Evolutionary conservation across 768 basidiomycete genomes (phyloP).

Genomic region (Mycena galericulata): DNA sequence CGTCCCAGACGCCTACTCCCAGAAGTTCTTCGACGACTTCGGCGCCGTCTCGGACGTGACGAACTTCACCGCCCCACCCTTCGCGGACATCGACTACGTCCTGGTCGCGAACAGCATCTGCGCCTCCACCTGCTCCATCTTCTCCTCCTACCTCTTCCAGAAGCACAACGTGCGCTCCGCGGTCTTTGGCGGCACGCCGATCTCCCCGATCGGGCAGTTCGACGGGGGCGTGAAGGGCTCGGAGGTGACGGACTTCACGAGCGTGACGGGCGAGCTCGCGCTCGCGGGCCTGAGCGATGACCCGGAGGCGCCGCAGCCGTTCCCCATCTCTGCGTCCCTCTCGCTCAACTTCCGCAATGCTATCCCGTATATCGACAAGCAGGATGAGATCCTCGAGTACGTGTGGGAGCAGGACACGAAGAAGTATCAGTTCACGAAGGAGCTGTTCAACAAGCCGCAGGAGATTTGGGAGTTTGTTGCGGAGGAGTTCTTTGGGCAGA

Average conservation of each 20-base stretch:
- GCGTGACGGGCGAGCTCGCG: slow-evolving; percentile 21
- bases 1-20: slow-evolving; percentile 29
- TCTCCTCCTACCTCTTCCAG: slow-evolving; percentile 25
- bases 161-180: slow-evolving; percentile 27
- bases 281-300: slow-evolving; percentile 24
- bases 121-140: slow-evolving; percentile 29
- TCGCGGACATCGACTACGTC: slow-evolving; percentile 27
- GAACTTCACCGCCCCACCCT: slow-evolving; percentile 27
- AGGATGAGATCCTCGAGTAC: slow-evolving; percentile 27
- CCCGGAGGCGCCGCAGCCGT: slow-evolving; percentile 27
- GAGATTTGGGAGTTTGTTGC: slow-evolving; percentile 33
- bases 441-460: slow-evolving; percentile 27
- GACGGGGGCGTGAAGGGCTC: slow-evolving; percentile 34
- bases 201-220: slow-evolving; percentile 19
- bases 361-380: slow-evolving; percentile 24
- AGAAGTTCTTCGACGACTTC: slow-evolving; percentile 35
- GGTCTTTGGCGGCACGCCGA: slow-evolving; percentile 31
- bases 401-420: slow-evolving; percentile 26
- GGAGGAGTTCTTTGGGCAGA: slow-evolving; percentile 27
- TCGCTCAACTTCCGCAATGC: slow-evolving; percentile 32
- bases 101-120: slow-evolving; percentile 32
- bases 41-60: slow-evolving; percentile 20
- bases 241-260: slow-evolving; percentile 25
- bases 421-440: slow-evolving; percentile 32
- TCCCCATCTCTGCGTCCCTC: slow-evolving; percentile 27